Base-by-base conservation (phyloP, 805 yeast genomes). In the Cyberlindnera amylophila region DNA sequence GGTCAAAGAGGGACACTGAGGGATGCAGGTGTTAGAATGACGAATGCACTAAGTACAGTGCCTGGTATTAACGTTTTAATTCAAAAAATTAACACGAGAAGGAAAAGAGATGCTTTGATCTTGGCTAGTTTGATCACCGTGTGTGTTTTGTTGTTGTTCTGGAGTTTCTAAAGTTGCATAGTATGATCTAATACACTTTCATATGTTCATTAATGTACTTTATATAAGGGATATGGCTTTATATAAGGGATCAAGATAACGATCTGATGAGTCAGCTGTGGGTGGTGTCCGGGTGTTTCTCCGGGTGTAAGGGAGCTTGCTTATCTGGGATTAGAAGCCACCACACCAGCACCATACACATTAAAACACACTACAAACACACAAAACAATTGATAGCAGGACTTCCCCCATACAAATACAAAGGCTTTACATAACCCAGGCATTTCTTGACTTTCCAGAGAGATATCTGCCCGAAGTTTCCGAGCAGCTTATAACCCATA, bases 21-120 rank as follows among this genome's bases (percentile, higher is more conserved):
- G 43, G 76, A 69, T 46, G 85, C 93, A 5, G 86, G 82, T 49
- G 71, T 75, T 43, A 72, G 78, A 44, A 67, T 90, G 42, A 69
- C 79, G 46, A 73, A 73, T 32, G 70, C 86, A 1, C 65, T 89
- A 35, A 77, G 77, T 54, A 68, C 75, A 30, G 74, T 93, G 37
- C 99, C 99, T 0, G 97, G 97, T 1, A 67, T 91, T 35, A 85
- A 82, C 58, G 76, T 77, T 7, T 61, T 91, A 42, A 77, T 91
- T 24, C 68, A 82, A 9, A 84, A 82, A 62, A 90, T 91, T 51
- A 89, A 89, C 61, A 82, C 96, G 3, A 74, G 98, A 56, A 82
- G 90, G 63, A 86, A 82, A 67, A 78, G 96, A 44, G 96, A 93
- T 62, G 82, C 95, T 17, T 60, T 91, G 23, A 83, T 91, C n/a